These are phyloP conservation scores for Sarocladiaceae sp. DNA, from an alignment of 2,329 filamentous ascomycete species.

Conservation along the genomic window DNA sequence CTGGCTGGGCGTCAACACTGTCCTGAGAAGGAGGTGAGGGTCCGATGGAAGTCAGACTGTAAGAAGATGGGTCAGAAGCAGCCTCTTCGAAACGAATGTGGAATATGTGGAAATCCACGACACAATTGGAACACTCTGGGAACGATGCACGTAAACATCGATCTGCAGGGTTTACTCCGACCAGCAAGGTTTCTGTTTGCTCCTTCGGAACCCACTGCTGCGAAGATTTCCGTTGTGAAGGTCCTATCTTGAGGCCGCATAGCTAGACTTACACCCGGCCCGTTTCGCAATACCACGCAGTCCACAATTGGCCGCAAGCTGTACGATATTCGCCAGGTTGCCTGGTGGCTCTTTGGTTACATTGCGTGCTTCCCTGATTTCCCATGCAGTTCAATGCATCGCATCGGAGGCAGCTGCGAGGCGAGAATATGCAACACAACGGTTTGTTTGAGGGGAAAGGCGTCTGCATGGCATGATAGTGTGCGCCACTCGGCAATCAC, in stretches of 20 bases:
- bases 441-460: background rate
- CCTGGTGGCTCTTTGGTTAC: no score
- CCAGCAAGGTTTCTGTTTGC: background rate
- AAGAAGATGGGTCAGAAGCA: no score
- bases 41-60: no score
- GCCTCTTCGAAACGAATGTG: no score
- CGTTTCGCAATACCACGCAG: background rate
- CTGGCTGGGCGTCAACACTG: background rate
- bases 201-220: background rate
- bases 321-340: no score
- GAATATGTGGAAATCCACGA: background rate
- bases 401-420: slow-evolving; percentile 6
- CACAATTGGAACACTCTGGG: background rate
- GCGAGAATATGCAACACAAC: background rate
- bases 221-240: background rate
- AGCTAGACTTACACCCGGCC: background rate
- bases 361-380: background rate
- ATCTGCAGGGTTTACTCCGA: slow-evolving; percentile 4
- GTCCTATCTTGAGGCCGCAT: background rate
- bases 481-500: background rate
- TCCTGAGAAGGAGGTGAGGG: background rate
- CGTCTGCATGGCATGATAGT: background rate
- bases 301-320: background rate
- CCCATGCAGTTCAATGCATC: background rate
- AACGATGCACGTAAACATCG: background rate